These are phyloP conservation scores for Quercus rubra DNA, from an alignment of 306 rosid species.

Conservation along the genomic window DNA sequence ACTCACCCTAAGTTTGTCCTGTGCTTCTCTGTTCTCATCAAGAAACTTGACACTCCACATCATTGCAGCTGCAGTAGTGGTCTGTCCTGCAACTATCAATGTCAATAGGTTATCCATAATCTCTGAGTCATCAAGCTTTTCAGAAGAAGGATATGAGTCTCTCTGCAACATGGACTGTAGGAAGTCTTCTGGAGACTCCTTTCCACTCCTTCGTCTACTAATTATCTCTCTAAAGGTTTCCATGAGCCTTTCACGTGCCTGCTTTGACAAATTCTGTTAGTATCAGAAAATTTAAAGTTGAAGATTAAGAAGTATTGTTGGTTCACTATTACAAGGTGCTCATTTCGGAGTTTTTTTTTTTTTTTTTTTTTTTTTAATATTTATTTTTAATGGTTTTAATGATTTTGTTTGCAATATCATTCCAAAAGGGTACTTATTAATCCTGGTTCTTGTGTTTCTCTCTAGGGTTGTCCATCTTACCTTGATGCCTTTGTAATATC, in stretches of 20 bases:
- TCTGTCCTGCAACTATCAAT: conserved; percentile 62
- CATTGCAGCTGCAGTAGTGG: conserved; percentile 74
- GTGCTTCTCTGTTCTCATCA: conserved; percentile 53
- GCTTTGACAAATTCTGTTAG: conserved; percentile 20
- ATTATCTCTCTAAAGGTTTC: conserved; percentile 47
- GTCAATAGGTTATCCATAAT: conserved; percentile 66
- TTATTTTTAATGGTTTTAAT: too few relatives aligned
- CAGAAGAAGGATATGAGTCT: conserved; percentile 38
- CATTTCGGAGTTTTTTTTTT: too few relatives aligned
- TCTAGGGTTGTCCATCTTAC: conserved; percentile 13
- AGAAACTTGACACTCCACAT: conserved; percentile 82
- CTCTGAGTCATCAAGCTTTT: conserved; percentile 68
- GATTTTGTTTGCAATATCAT: too few relatives aligned
- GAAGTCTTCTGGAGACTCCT: conserved; percentile 45
- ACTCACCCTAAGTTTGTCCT: conserved; percentile 59
- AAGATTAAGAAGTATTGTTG: not conserved
- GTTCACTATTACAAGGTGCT: too few relatives aligned
- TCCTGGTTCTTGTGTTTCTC: too few relatives aligned
- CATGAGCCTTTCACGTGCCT: conserved; percentile 67
- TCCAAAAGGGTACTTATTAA: too few relatives aligned
- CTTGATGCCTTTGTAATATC: conserved; percentile 68
- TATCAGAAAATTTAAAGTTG: not conserved
- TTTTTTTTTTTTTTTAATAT: too few relatives aligned
- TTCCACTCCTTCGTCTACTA: conserved; percentile 45
- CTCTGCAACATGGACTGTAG: conserved; percentile 56